Evolutionary conservation across 192 early-diverging fungal species (phyloP).

Genomic region (Backusella australiensis): DNA sequence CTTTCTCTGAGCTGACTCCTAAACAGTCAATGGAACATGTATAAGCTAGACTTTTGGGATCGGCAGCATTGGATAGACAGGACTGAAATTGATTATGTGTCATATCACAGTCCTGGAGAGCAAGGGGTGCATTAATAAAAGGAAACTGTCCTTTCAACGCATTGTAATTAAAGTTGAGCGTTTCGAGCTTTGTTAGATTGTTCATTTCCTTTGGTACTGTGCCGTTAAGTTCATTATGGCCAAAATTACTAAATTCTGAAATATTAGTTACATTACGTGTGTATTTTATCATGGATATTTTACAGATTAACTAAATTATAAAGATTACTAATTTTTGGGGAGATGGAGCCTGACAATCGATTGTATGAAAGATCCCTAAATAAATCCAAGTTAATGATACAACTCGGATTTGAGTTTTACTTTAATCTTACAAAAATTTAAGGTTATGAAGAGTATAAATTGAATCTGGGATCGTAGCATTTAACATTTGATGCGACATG

Average conservation of each 20-base stretch:
- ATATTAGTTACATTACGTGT: not conserved
- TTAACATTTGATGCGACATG: conserved; percentile 17
- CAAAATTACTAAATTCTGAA: conserved; percentile 5
- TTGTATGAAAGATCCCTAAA: conserved; percentile 36
- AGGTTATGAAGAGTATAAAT: conserved; percentile 18
- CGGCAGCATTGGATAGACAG: conserved; percentile 14
- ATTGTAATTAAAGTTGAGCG: conserved; percentile 28
- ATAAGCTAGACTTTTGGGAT: conserved; percentile 27
- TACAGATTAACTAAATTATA: conserved; percentile 30
- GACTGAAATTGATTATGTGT: conserved; percentile 29
- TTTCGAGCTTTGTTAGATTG: conserved; percentile 13
- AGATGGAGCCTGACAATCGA: conserved; percentile 24
- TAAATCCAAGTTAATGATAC: not conserved
- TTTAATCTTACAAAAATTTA: conserved; percentile 25
- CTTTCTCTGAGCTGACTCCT: not conserved
- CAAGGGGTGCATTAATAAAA: conserved; percentile 18
- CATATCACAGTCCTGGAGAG: conserved; percentile 21
- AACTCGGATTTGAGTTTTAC: not conserved
- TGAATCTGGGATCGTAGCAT: conserved; percentile 24
- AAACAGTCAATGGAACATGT: conserved; percentile 31
- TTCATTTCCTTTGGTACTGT: conserved; percentile 14
- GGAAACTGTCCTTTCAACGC: conserved; percentile 29
- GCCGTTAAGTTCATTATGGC: conserved; percentile 22
- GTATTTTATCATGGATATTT: not conserved
- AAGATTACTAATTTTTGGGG: conserved; percentile 18